These are phyloP conservation scores for Penicillium janthinellum DNA, from an alignment of 2,329 filamentous ascomycete species.

Conservation along the genomic window DNA sequence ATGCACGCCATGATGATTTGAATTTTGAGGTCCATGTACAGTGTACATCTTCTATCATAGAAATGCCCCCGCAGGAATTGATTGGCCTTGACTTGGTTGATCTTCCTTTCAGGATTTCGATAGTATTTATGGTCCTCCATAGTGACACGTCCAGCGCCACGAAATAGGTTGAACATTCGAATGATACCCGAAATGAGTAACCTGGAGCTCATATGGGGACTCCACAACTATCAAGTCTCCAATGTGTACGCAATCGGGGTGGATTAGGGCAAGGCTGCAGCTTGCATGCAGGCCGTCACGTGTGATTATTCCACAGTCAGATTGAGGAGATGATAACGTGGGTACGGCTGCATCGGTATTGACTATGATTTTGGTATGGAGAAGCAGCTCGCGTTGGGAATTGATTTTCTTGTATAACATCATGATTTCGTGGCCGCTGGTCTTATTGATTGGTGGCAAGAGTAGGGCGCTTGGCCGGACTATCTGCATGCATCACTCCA, in stretches of 20 bases:
- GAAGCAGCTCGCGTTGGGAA: background rate
- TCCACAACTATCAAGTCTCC: background rate
- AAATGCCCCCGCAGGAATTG: too few relatives aligned
- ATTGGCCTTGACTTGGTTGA: too few relatives aligned
- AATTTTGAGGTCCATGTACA: too few relatives aligned
- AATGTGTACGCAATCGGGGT: background rate
- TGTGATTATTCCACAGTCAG: constrained; percentile 4
- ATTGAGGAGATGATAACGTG: background rate
- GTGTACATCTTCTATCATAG: too few relatives aligned
- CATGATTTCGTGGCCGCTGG: background rate
- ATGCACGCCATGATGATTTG: too few relatives aligned
- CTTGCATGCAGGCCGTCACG: constrained; percentile 11
- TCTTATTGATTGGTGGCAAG: background rate
- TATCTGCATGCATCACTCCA: background rate
- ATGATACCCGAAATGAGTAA: background rate
- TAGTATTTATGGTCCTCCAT: too few relatives aligned
- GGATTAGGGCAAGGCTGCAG: constrained; percentile 10
- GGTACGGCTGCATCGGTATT: background rate
- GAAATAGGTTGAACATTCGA: background rate
- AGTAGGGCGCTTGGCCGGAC: background rate
- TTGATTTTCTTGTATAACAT: background rate
- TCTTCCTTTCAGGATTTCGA: background rate
- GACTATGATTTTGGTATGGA: too few relatives aligned
- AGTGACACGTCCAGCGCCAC: background rate
- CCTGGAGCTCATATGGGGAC: background rate